Percentiles rank a stretch among this genome's conserved stretches.
Conservation (phyloP, 1,284 basidiomycete genomes). For the Inonotus obliquus region DNA sequence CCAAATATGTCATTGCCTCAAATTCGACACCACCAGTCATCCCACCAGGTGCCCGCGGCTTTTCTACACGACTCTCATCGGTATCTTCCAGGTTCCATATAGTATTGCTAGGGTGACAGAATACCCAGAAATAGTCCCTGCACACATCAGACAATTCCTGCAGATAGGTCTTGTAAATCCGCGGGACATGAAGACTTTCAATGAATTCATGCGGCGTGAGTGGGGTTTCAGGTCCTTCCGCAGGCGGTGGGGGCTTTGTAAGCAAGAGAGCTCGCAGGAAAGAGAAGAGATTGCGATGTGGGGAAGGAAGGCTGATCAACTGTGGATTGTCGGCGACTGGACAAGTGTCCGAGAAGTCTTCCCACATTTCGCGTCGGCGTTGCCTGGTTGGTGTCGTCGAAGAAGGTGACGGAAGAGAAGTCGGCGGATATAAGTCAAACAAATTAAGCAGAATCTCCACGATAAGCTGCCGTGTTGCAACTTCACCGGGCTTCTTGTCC, state of each 20-base stretch:
- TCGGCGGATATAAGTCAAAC: conserved; percentile 78
- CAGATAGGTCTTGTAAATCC: conserved; percentile 90
- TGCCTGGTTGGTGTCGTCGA: conserved; percentile 24
- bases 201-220: conserved; percentile 87
- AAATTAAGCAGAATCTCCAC: conserved; percentile 79
- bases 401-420: conserved; percentile 50
- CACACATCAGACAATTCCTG: conserved; percentile 87
- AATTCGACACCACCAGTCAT: conserved; percentile 99
- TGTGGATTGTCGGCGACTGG: conserved; percentile 33
- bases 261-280: conserved; percentile 67
- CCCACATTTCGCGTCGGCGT: conserved; percentile 52
- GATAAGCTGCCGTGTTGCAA: conserved; percentile 86
- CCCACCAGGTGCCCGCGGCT: conserved; percentile 91
- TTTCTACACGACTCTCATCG: conserved; percentile 80
- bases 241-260: conserved; percentile 69
- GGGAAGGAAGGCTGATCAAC: conserved; percentile 60
- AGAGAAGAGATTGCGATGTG: conserved; percentile 68
- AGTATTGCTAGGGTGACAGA: conserved; percentile 92
- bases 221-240: conserved; percentile 59
- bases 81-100: conserved; percentile 83
- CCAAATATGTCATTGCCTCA: conserved; percentile 94
- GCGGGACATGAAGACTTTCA: conserved; percentile 72
- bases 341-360: conserved; percentile 30
- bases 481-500: conserved; percentile 95
- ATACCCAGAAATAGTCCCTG: conserved; percentile 98